Percentiles rank a stretch among this genome's conserved stretches.
These are phyloP conservation scores for Pyrenophora graminea DNA, from an alignment of 2,329 filamentous ascomycete species.

Conservation along the genomic window DNA sequence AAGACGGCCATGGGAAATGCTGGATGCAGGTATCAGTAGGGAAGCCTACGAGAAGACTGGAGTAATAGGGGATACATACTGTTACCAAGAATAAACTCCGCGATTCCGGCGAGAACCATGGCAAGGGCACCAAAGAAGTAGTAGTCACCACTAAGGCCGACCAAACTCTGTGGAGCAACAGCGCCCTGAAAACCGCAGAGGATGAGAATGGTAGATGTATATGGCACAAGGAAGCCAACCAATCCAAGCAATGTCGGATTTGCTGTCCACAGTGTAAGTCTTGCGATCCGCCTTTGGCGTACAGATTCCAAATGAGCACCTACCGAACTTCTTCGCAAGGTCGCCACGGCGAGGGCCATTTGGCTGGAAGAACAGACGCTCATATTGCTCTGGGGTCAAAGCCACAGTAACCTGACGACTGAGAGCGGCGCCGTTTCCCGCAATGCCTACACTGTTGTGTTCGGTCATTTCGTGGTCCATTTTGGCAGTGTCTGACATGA, in stretches of 20 bases:
- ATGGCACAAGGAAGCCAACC: constrained; percentile 25
- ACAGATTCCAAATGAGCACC: background rate
- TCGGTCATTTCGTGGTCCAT: constrained; percentile 24
- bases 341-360: constrained; percentile 26
- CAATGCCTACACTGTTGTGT: constrained; percentile 13
- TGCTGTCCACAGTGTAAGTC: constrained; percentile 6
- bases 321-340: constrained; percentile 26
- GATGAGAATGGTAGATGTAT: constrained; percentile 27
- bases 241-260: constrained; percentile 28
- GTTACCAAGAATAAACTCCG: constrained; percentile 28
- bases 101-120: constrained; percentile 26
- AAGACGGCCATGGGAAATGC: constrained; percentile 32
- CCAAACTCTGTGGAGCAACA: constrained; percentile 21
- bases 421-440: constrained; percentile 13
- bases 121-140: constrained; percentile 30
- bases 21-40: constrained; percentile 2
- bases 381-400: constrained; percentile 26
- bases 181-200: constrained; percentile 29
- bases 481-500: constrained; percentile 20
- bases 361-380: constrained; percentile 31
- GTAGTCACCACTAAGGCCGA: constrained; percentile 28
- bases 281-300: background rate
- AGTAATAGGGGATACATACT: constrained; percentile 6
- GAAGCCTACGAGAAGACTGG: background rate
- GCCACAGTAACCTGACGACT: constrained; percentile 27